These are phyloP conservation scores for Salix purpurea DNA, from an alignment of 345 rosid species.

Conservation along the genomic window DNA sequence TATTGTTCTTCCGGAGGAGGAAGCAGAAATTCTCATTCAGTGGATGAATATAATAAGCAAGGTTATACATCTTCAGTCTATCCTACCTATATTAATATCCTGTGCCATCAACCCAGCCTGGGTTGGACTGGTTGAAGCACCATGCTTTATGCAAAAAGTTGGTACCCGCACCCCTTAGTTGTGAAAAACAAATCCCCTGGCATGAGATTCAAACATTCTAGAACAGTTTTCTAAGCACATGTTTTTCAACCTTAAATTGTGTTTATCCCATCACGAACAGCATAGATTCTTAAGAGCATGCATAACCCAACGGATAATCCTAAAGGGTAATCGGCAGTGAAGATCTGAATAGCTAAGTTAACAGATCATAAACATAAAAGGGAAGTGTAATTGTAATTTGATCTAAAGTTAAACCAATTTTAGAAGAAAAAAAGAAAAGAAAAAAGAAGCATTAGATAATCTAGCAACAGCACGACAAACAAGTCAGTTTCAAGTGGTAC, in stretches of 20 bases:
- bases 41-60: no score
- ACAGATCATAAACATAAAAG: no score
- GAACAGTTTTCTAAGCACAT: background rate
- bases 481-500: slow-evolving; percentile 18
- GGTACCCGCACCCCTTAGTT: no score
- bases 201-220: background rate
- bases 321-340: background rate
- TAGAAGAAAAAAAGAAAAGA: no score
- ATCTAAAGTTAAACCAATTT: background rate
- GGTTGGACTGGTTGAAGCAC: background rate
- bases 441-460: background rate
- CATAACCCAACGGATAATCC: background rate
- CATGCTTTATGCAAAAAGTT: background rate
- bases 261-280: background rate
- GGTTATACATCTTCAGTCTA: background rate
- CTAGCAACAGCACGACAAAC: background rate
- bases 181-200: background rate
- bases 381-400: background rate
- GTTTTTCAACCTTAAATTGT: background rate
- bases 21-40: background rate
- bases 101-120: background rate
- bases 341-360: background rate
- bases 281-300: background rate
- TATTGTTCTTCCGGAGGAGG: background rate
- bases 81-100: background rate